Evolutionary conservation across 2,329 filamentous ascomycete species (phyloP), one percentile per base, ranked within the genome.

Genomic region (Trichophyton verrucosum): DNA sequence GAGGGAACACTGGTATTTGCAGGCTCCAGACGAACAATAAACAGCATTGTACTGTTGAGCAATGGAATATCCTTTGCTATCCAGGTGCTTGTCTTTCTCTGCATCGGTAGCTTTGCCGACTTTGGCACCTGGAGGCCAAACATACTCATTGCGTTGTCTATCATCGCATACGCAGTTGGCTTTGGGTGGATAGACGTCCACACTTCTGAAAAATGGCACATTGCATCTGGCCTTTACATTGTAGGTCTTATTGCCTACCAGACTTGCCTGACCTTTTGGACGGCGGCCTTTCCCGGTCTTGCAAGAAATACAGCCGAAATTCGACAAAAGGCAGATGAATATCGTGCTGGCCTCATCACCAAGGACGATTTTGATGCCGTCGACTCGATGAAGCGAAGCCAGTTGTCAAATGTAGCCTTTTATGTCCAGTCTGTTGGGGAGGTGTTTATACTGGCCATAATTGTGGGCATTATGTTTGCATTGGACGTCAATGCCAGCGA

Each of bases 121-220:
- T 88, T 87, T 68, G 86, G 86, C 2, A 78, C 78, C 11, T 86
- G 85, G 72, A 74, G 83, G 11, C 82, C 82, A 9, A 84, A 81
- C 68, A 82, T 87, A 60, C 74, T 88, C 7, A 79, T 87, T 57
- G 78, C 78, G 7, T 77, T 85, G 64, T 85, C 83, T 2, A 65
- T 85, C 6, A 66, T 86, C 40, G 82, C 84, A 0, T 88, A 79
- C 69, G 84, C 72, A 38, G 79, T 86, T 63, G 85, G 84, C 1
- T 87, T 87, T 64, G 84, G 78, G 57, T 88, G 85, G 83, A 71
- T 88, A 1, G 84, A 83, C 20, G 83, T 88, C 0, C 82, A 86
- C 62, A 80, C 78, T 0, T 71, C 79, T 15, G 74, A 77, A 2
- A 76, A 84, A 68, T 88, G 86, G 86, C 76, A 80, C 56, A 73